Conservation (phyloP, 2,329 filamentous ascomycete genomes). For the Acrodontium crateriforme region DNA sequence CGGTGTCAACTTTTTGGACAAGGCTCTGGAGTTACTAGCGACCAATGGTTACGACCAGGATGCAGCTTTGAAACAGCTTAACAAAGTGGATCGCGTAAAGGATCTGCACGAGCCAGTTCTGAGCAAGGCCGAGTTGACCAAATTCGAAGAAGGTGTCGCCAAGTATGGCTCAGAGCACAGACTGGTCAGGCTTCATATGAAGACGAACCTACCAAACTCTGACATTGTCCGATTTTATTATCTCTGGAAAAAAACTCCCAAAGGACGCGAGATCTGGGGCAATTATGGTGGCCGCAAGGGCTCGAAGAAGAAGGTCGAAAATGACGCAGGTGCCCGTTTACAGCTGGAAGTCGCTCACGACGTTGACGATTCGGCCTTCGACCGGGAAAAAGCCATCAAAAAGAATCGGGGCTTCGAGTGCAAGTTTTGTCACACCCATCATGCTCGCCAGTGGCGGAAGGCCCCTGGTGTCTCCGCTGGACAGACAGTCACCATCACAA, state of each 20-base stretch:
- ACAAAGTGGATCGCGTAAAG: constrained; percentile 50
- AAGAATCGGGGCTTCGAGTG: constrained; percentile 79
- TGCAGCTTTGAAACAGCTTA: constrained; percentile 55
- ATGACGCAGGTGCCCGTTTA: constrained; percentile 56
- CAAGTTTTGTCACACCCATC: constrained; percentile 76
- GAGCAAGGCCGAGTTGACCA: constrained; percentile 64
- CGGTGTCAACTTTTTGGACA: constrained; percentile 78
- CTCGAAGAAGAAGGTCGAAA: constrained; percentile 59
- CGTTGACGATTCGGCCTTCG: constrained; percentile 89
- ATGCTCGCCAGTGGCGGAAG: constrained; percentile 79
- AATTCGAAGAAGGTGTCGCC: constrained; percentile 79
- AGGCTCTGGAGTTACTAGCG: constrained; percentile 62
- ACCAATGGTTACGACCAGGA: constrained; percentile 57
- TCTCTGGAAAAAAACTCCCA: constrained; percentile 89
- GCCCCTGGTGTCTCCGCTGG: constrained; percentile 66
- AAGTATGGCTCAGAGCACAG: constrained; percentile 88
- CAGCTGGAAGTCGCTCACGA: constrained; percentile 88
- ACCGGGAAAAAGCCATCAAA: constrained; percentile 65
- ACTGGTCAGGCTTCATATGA: constrained; percentile 71
- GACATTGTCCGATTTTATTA: constrained; percentile 90
- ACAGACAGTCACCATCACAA: constrained; percentile 46
- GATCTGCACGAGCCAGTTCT: constrained; percentile 77
- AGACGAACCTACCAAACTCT: constrained; percentile 56
- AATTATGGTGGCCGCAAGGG: constrained; percentile 76
- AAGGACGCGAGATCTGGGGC: constrained; percentile 79